Evolutionary conservation across 768 basidiomycete species (phyloP).

Genomic region (Postia placenta): DNA sequence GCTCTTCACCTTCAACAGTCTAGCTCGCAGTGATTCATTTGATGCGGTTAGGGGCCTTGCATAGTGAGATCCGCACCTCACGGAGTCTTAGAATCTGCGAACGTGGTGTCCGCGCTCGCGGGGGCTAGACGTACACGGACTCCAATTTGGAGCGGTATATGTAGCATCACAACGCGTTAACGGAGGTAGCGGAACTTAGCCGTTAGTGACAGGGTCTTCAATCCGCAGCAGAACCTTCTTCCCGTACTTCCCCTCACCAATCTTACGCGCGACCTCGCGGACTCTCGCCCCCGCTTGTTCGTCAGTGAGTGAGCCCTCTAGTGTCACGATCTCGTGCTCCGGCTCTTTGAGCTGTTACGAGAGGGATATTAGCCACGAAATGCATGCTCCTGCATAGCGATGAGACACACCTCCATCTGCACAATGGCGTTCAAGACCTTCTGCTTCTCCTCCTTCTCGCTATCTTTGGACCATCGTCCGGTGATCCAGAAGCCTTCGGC

Average conservation of each 20-base stretch:
- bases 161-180: no score
- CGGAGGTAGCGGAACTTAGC: no score
- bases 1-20: no score
- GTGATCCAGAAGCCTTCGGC: constrained; percentile 77
- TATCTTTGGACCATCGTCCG: constrained; percentile 41
- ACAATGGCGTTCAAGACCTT: constrained; percentile 37
- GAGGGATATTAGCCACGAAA: not conserved
- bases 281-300: constrained; percentile 29
- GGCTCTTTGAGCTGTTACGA: constrained; percentile 56
- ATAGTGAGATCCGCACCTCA: no score
- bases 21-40: no score
- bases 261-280: constrained; percentile 25
- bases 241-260: constrained; percentile 34
- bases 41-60: no score
- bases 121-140: no score
- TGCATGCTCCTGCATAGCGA: not conserved
- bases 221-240: constrained; percentile 44
- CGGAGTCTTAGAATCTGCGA: no score
- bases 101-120: no score
- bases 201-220: constrained; percentile 12
- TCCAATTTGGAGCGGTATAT: no score
- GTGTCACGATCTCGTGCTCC: constrained; percentile 59
- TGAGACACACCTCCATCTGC: constrained; percentile 36
- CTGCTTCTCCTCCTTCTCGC: not conserved
- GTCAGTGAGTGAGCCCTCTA: constrained; percentile 37